A percentile compares a stretch with the other conserved stretches of the same genome.
These are phyloP conservation scores for Verticillium alfalfae DNA, from an alignment of 2,329 filamentous ascomycete species.

Conservation along the genomic window DNA sequence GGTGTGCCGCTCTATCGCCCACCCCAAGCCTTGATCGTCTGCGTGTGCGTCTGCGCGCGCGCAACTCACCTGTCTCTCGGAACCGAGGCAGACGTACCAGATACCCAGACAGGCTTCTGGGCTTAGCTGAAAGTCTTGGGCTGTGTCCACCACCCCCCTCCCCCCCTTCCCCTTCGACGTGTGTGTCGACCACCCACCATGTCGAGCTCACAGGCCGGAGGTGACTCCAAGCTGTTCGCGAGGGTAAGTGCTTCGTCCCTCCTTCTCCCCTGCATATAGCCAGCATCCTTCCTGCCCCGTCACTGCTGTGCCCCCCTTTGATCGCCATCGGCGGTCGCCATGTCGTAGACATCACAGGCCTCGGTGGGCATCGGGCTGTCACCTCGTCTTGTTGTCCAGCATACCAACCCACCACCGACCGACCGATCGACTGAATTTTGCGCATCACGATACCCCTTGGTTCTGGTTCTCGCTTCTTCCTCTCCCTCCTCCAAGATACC, in stretches of 20 bases:
- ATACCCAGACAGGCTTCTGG: background rate
- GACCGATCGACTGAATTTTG: background rate
- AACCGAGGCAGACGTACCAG: background rate
- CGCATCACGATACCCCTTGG: too few species aligned
- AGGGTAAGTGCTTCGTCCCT: slow-evolving; percentile 57
- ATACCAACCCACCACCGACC: background rate
- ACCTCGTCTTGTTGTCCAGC: background rate
- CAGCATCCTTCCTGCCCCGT: background rate
- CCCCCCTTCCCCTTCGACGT: too few species aligned
- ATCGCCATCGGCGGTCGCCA: background rate
- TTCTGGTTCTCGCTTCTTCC: background rate
- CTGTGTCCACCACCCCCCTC: too few species aligned
- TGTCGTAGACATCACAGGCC: background rate
- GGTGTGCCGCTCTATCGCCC: slow-evolving; percentile 7
- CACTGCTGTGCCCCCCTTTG: background rate
- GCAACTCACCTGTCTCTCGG: background rate
- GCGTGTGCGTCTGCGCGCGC: background rate
- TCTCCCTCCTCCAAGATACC: background rate
- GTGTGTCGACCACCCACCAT: slow-evolving; percentile 30
- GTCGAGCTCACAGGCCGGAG: slow-evolving; percentile 59
- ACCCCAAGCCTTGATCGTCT: slow-evolving; percentile 3
- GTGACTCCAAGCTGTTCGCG: slow-evolving; percentile 99
- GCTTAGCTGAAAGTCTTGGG: background rate
- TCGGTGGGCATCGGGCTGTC: background rate
- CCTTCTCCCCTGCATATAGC: background rate